Evolutionary conservation across 352 stramenopile genomes (phyloP).

Genomic region (Globisporangium acanthophoron): DNA sequence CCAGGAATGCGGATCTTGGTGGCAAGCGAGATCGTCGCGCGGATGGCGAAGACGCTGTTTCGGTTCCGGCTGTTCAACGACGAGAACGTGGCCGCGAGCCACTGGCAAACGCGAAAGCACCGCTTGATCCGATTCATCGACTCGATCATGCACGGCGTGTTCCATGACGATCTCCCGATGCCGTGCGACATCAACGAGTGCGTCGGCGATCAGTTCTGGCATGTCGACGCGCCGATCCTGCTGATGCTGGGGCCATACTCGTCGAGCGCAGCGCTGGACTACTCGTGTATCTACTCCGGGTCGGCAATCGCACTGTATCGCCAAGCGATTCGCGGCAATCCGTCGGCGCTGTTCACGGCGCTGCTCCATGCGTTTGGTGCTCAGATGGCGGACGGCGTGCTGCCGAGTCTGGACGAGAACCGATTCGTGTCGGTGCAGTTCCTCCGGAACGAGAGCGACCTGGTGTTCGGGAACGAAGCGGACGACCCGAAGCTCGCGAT

Average conservation of each 20-base stretch:
- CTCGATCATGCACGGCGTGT: constrained; percentile 62
- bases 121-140: constrained; percentile 60
- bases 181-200: constrained; percentile 31
- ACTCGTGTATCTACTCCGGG: constrained; percentile 2
- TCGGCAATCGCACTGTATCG: constrained; percentile 38
- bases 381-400: constrained; percentile 37
- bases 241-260: constrained; percentile 55
- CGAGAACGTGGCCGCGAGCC: constrained; percentile 27
- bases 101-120: constrained; percentile 50
- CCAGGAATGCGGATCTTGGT: constrained; percentile 52
- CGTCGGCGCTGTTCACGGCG: constrained; percentile 48
- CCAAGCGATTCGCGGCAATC: constrained; percentile 41
- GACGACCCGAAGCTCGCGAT: constrained; percentile 44
- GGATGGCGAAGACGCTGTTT: constrained; percentile 73
- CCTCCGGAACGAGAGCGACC: constrained; percentile 38
- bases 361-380: constrained; percentile 53
- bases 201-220: constrained; percentile 66
- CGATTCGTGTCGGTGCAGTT: constrained; percentile 53
- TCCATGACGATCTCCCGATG: constrained; percentile 37
- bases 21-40: constrained; percentile 60
- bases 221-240: constrained; percentile 57
- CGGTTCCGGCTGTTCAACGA: constrained; percentile 56
- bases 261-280: constrained; percentile 45
- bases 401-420: constrained; percentile 53
- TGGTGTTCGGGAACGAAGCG: constrained; percentile 50